Evolutionary conservation across 192 early-diverging fungal genomes (phyloP), one percentile per base, ranked within the genome.

Genomic region (Piromyces sp.): DNA sequence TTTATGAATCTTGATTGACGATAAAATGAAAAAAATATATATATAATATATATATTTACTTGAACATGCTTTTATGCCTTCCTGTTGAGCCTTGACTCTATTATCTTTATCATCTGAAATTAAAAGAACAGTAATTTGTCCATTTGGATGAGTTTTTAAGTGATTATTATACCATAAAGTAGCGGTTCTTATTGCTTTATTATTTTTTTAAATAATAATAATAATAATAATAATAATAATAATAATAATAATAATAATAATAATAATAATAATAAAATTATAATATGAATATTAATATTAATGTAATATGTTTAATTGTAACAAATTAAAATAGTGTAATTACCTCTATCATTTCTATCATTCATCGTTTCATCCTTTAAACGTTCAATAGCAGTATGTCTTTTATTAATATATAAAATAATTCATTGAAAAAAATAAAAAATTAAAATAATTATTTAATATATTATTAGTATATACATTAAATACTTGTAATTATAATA

Each of bases 41-140:
- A 30, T 82, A n/a, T 80, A 28, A 80, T 26, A 31, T 78, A 11
- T 51, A 17, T 28, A 79, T 79, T 80, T 83, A 93, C 92, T 91
- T 33, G 93, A 92, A 40, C 88, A 88, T 1, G 92, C 91, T n/a
- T 88, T 83, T 16, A 99, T 84, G 1, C 90, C 90, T 36, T 92
- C 90, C 3, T 86, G 87, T 5, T 29, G 82, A 3, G 95, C 94
- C 83, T 92, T 93, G 38, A 90, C 83, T 78, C 94, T 86, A 85
- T 96, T 99, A 30, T 89, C 95, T n/a, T 88, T 89, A 85, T 99
- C 97, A 86, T 99, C 95, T 4, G 94, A 94, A 80, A 98, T 85
- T 87, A 95, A 85, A 30, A 97, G 85, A 0, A 95, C 90, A 2
- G 88, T 85, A 30, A 93, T 80, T 7, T 83, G 30, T 0, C 81